Percentiles rank a stretch among this genome's conserved stretches.
Evolutionary conservation across 1,139 yeast genomes (phyloP).

Genomic region (Lipomyces yarrowii): DNA sequence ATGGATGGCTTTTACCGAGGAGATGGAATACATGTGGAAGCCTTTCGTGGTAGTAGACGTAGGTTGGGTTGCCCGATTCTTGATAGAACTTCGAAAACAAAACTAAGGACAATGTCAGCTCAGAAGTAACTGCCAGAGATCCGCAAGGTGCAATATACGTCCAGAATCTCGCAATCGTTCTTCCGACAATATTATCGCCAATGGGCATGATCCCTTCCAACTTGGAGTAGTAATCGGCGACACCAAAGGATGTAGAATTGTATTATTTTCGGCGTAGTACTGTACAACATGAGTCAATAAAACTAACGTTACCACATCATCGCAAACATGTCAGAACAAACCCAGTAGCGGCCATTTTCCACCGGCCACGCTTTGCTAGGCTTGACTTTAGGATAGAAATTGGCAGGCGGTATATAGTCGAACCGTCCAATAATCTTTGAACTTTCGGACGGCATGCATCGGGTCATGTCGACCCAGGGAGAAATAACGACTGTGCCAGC

Average conservation of each 20-base stretch:
- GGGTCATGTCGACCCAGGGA: conserved; percentile 34
- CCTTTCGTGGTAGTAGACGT: conserved; percentile 21
- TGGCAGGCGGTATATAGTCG: conserved; percentile 32
- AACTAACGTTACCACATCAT: not conserved
- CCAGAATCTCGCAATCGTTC: conserved; percentile 27
- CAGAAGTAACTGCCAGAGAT: not conserved
- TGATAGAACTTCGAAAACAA: conserved; percentile 22
- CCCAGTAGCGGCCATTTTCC: conserved; percentile 20
- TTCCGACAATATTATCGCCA: conserved; percentile 15
- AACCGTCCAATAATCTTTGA: conserved; percentile 23
- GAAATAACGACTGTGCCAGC: conserved; percentile 32
- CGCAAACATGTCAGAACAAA: conserved; percentile 1
- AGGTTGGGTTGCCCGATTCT: conserved; percentile 22
- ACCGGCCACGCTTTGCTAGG: conserved; percentile 27
- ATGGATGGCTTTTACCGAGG: conserved; percentile 17
- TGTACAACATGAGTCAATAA: conserved; percentile 1
- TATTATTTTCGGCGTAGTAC: conserved; percentile 27
- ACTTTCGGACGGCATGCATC: conserved; percentile 32
- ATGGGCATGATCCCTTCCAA: conserved; percentile 28
- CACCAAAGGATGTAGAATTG: conserved; percentile 27
- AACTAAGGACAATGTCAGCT: conserved; percentile 6
- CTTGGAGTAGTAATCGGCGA: conserved; percentile 24
- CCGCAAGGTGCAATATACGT: conserved; percentile 8
- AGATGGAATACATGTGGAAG: conserved; percentile 29
- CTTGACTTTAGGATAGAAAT: conserved; percentile 24